These are phyloP conservation scores for Linnemannia hyalina DNA, from an alignment of 192 early-diverging fungal species.

Conservation along the genomic window DNA sequence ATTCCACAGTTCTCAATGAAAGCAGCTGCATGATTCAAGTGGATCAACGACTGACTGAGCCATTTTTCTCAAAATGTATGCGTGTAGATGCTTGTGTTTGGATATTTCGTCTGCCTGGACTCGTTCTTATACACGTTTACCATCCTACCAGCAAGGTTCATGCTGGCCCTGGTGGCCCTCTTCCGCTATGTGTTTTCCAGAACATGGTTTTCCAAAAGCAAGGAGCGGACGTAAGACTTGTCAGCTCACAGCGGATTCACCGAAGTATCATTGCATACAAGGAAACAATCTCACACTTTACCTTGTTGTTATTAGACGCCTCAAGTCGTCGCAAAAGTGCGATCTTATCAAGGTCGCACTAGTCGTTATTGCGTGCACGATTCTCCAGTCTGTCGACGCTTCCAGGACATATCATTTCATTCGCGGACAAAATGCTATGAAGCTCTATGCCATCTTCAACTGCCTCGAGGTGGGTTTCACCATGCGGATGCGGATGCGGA, in stretches of 20 bases:
- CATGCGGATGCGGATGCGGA: background rate
- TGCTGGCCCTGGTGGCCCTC: slow-evolving; percentile 72
- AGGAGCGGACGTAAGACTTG: slow-evolving; percentile 47
- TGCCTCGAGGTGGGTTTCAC: slow-evolving; percentile 80
- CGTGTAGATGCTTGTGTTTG: slow-evolving; percentile 86
- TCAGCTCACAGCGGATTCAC: too few relatives aligned
- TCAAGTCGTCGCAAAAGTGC: slow-evolving; percentile 87
- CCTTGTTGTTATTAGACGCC: slow-evolving; percentile 47
- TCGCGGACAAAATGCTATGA: slow-evolving; percentile 95
- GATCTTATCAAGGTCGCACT: slow-evolving; percentile 92
- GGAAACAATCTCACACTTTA: background rate
- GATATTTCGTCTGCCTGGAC: slow-evolving; percentile 92
- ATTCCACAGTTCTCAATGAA: background rate
- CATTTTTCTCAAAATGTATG: background rate
- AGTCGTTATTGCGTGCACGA: slow-evolving; percentile 78
- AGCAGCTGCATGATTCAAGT: too few relatives aligned
- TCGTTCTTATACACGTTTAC: slow-evolving; percentile 97
- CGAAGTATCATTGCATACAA: background rate
- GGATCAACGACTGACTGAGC: too few relatives aligned
- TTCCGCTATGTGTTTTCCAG: slow-evolving; percentile 52
- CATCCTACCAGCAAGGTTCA: slow-evolving; percentile 89
- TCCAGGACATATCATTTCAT: slow-evolving; percentile 95
- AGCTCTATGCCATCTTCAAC: slow-evolving; percentile 98
- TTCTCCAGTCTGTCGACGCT: slow-evolving; percentile 87
- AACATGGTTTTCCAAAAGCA: slow-evolving; percentile 44